Evolutionary conservation across 768 basidiomycete species (phyloP), one percentile per base, ranked within the genome.

Genomic region (Plicaturopsis crispa): DNA sequence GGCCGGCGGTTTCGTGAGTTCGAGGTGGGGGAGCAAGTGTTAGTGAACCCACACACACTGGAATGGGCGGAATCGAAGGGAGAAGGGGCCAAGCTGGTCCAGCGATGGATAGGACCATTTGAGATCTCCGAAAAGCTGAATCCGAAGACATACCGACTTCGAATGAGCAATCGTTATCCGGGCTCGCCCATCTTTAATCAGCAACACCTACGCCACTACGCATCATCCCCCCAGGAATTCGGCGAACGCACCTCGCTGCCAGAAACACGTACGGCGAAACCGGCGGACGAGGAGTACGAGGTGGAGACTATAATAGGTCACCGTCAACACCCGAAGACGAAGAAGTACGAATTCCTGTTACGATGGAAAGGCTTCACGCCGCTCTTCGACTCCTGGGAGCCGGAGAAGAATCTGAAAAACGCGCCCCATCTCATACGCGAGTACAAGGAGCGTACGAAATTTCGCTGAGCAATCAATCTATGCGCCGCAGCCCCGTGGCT

Each of bases 131-230:
- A 48, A 26, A 50, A 44, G 23, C 23, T 59, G 3, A 50, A 44
- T 35, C 50, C 48, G 5, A 34, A 48, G 6, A 45, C 45, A 11
- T 55, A 53, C 38, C 41, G 42, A n/a, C 13, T 53, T 4, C 13
- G 44, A 10, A 10, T 55, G 17, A 44, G 40, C 4, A 37, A 42
- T 4, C 47, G 45, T 1, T 57, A 53, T 41, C 36, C 44, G 0
- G 48, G 48, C 11, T 47, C 51, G 23, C 44, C 47, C 2, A 45
- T 57, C 4, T 10, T 56, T 2, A 54, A 56, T 33, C 47, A 51
- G 4, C 33, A 38, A 7, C 54, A 57, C 26, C 44, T 57, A 3
- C 33, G 47, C 11, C 31, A 28, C 6, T 57, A 56, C 36, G 19
- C 40, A 3, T 5, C 24, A 18, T 53, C 49, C 2, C 48, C 49